A percentile compares a stretch with the other conserved stretches of the same genome.
Conservation (phyloP, 495 filamentous ascomycete genomes). For the Hypoxylon lienhwacheense region DNA sequence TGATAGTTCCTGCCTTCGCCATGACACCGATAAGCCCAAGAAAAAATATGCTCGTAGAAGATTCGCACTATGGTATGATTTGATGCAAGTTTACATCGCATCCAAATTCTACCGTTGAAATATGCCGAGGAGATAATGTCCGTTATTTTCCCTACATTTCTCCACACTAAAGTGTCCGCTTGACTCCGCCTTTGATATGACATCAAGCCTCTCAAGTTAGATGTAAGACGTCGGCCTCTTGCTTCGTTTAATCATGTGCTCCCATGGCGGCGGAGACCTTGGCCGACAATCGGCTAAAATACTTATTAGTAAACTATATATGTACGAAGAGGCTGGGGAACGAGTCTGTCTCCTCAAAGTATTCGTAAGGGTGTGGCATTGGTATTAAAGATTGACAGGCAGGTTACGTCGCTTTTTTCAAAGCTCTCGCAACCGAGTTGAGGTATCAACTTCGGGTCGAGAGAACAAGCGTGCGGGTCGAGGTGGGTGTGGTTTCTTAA, state of each 20-base stretch:
- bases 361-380: background rate
- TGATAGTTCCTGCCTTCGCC: slow-evolving; percentile 1
- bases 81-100: background rate
- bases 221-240: slow-evolving; percentile 32
- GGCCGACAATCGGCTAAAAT: slow-evolving; percentile 36
- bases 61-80: background rate
- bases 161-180: background rate
- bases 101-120: background rate
- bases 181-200: background rate
- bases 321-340: too few species aligned
- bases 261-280: slow-evolving; percentile 35
- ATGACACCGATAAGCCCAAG: too few species aligned
- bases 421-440: too few species aligned
- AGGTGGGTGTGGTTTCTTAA: slow-evolving; percentile 5
- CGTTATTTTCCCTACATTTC: slow-evolving; percentile 1
- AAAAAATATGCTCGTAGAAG: too few species aligned
- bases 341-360: background rate
- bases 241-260: slow-evolving; percentile 38
- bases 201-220: slow-evolving; percentile 5
- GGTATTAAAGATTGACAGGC: background rate
- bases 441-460: too few species aligned
- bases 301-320: slow-evolving; percentile 16
- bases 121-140: slow-evolving; percentile 8
- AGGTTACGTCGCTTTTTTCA: background rate
- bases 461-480: background rate